A percentile compares a stretch with the other conserved stretches of the same genome.
Conservation (phyloP, 148 eudicot species). For the Heliosperma pusillum region DNA sequence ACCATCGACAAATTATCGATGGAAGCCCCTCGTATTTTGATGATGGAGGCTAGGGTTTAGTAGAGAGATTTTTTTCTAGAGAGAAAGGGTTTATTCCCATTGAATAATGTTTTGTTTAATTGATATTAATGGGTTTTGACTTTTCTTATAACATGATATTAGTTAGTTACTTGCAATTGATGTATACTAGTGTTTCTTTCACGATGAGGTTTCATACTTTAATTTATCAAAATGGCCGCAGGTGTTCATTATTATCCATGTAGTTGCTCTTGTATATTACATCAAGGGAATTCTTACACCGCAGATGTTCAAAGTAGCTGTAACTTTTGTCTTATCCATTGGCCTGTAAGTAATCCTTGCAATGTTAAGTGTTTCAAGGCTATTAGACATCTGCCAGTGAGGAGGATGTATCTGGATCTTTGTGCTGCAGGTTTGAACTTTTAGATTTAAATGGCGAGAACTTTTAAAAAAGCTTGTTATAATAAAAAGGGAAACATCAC, state of each 20-base stretch:
- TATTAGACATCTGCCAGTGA: not conserved
- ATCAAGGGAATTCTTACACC: slow-evolving; percentile 86
- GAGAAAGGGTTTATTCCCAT: too few relatives aligned
- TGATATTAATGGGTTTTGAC: not conserved
- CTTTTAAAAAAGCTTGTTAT: too few relatives aligned
- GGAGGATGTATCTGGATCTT: not conserved
- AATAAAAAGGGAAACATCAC: too few relatives aligned
- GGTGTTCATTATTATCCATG: slow-evolving; percentile 94
- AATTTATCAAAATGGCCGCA: slow-evolving; percentile 29
- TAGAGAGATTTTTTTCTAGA: too few relatives aligned
- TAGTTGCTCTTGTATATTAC: slow-evolving; percentile 89
- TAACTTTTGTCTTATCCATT: slow-evolving; percentile 74
- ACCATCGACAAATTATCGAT: too few relatives aligned
- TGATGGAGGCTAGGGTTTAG: too few relatives aligned
- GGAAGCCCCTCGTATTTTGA: too few relatives aligned
- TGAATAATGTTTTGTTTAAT: too few relatives aligned
- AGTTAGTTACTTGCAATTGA: not conserved
- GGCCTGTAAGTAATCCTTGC: slow-evolving; percentile 67
- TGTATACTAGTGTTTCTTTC: not conserved
- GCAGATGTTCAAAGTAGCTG: slow-evolving; percentile 93
- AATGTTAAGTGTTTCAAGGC: not conserved
- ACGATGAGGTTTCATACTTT: not conserved
- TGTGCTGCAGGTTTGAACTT: not conserved
- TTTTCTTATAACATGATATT: not conserved
- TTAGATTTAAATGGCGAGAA: too few relatives aligned